Conservation (phyloP, 78 protist species). For the Polysphondylium violaceum region DNA sequence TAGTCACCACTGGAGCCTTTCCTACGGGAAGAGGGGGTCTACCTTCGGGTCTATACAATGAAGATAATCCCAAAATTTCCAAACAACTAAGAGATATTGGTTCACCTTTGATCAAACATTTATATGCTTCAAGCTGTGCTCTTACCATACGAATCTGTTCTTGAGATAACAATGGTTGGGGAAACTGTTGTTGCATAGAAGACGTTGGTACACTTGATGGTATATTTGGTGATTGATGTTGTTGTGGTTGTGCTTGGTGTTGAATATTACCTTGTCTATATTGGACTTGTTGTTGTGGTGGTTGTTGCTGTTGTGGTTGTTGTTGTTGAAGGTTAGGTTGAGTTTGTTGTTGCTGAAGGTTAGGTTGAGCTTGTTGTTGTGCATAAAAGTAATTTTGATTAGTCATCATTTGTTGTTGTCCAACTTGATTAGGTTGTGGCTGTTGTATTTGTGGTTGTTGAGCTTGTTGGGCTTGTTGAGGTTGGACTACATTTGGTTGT, state of each 20-base stretch:
- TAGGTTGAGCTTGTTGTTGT: too few relatives aligned
- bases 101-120: not conserved
- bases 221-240: not conserved
- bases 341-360: not conserved
- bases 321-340: not conserved
- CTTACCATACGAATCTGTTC: conserved; percentile 43
- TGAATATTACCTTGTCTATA: not conserved
- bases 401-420: not conserved
- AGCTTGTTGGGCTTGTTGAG: not conserved
- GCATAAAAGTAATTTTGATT: too few relatives aligned
- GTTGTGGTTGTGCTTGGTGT: not conserved
- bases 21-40: too few relatives aligned
- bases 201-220: too few relatives aligned
- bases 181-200: not conserved
- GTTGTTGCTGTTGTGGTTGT: conserved; percentile 4
- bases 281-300: conserved; percentile 4
- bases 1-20: too few relatives aligned
- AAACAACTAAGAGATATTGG: not conserved
- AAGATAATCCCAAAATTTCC: not conserved
- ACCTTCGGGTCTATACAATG: too few relatives aligned
- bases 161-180: not conserved
- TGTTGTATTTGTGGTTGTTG: not conserved
- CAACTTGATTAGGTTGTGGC: not conserved
- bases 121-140: conserved; percentile 30
- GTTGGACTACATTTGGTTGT: not conserved